Percentiles rank a stretch among this genome's conserved stretches.
Evolutionary conservation across 2,329 filamentous ascomycete genomes (phyloP).

Genomic region (Cladosporium sp.): DNA sequence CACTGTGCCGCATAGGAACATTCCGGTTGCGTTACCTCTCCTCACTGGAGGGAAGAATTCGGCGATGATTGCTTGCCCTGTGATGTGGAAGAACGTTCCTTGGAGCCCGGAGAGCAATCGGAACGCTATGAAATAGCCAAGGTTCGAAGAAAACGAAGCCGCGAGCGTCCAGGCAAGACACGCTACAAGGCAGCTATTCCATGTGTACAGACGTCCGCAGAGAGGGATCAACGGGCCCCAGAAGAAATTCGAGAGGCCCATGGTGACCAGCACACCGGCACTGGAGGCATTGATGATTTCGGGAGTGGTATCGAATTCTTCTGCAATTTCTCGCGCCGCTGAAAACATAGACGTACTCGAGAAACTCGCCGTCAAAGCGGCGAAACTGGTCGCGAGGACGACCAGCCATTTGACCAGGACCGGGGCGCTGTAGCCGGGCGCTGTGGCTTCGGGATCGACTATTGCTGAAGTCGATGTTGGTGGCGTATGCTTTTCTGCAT

Average conservation of each 20-base stretch:
- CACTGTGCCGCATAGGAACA: constrained; percentile 65
- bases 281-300: constrained; percentile 71
- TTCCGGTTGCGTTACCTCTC: constrained; percentile 68
- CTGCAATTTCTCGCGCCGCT: constrained; percentile 69
- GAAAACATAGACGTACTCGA: constrained; percentile 70
- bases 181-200: constrained; percentile 57
- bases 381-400: constrained; percentile 67
- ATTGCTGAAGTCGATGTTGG: constrained; percentile 12
- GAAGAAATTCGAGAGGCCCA: constrained; percentile 66
- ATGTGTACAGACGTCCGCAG: constrained; percentile 46
- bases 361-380: constrained; percentile 70
- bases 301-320: constrained; percentile 62
- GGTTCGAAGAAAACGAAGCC: constrained; percentile 67
- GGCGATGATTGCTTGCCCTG: constrained; percentile 67
- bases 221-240: constrained; percentile 64
- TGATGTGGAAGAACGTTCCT: constrained; percentile 71
- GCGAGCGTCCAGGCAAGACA: constrained; percentile 68
- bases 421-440: constrained; percentile 24
- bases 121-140: constrained; percentile 69
- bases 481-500: constrained; percentile 20
- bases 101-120: constrained; percentile 70
- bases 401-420: constrained; percentile 57
- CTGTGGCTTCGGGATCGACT: constrained; percentile 20
- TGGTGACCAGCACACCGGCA: constrained; percentile 67
- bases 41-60: constrained; percentile 54